Evolutionary conservation across 176 grass and related monocot genomes (phyloP).

Genomic region (Musa itinerans): DNA sequence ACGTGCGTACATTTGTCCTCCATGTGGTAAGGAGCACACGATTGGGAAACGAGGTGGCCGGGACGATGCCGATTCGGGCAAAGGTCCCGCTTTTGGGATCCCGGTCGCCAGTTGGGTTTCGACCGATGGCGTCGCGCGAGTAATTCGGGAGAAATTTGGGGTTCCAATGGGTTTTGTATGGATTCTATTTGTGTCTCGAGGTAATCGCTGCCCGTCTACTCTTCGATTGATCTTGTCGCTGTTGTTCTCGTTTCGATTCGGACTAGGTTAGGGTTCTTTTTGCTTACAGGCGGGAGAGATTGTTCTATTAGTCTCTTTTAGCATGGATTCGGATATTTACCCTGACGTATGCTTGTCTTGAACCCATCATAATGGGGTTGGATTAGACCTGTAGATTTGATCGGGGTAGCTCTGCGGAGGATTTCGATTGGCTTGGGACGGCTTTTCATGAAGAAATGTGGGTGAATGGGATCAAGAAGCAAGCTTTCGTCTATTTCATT

Average conservation of each 20-base stretch:
- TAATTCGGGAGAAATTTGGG: background rate
- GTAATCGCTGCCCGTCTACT: background rate
- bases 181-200: background rate
- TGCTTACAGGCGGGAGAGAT: background rate
- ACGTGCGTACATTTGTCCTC: background rate
- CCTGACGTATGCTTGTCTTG: no score
- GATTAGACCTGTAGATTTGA: background rate
- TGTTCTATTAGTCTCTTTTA: background rate
- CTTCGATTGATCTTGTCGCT: background rate
- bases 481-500: background rate
- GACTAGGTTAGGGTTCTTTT: background rate
- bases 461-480: background rate
- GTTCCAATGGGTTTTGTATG: background rate
- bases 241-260: background rate
- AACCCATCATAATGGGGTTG: background rate
- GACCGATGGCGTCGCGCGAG: background rate
- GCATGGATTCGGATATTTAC: background rate
- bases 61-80: background rate
- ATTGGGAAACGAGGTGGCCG: background rate
- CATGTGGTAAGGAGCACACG: background rate
- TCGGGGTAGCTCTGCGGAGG: background rate
- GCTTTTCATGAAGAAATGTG: background rate
- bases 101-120: background rate
- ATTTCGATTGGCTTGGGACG: no score
- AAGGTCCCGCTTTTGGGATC: background rate